Base-by-base conservation (phyloP, 2,329 filamentous ascomycete genomes). In the Aspergillus oerlinghausenensis region DNA sequence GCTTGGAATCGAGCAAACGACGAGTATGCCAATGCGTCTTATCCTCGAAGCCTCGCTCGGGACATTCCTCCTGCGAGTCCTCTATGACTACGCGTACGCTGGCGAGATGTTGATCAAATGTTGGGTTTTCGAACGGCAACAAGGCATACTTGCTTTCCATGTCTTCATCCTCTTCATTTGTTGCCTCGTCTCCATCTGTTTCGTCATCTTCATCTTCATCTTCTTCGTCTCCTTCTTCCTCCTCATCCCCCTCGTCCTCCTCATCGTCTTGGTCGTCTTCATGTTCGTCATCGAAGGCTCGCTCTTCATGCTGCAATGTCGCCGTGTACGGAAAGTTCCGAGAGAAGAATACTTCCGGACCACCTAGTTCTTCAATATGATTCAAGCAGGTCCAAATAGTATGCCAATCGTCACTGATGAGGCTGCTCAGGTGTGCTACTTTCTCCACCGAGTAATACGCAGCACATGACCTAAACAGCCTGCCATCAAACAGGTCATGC, bases 11-110 rank as follows among this genome's bases (percentile, higher is more conserved):
- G 5, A 71, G 28, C 14, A 65, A 66, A 6, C 69, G 63, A 29
- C 68, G 64, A 48, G 65, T 67, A 43, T 68, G 63, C 66, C 65
- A 65, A 50, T 66, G 63, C n/a, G 66, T 63, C 11, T 72, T 54
- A 42, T 69, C 60, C 55, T 60, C 60, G 8, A 72, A 29, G 35
- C 56, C 29, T 49, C 56, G 23, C 40, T 56, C n/a, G 26, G 40
- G 50, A 48, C 59, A 53, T 53, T 55, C 60, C 3, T 26, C 35
- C 40, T 49, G 26, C 29, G 49, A 11, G 51, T 49, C n/a, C 35
- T 52, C 10, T 2, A 61, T 57, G 26, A 65, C 42, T 19, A 67
- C 54, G 42, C 50, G 61, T 29, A 67, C 55, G 40, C 55, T 56
- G 32, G 55, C 57, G 2, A 67, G 50, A 51, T 66, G 65, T 28